Evolutionary conservation across 225 moss, liverwort and hornwort genomes (phyloP), one percentile per base, ranked within the genome.

Genomic region (Anthoceros angustus): DNA sequence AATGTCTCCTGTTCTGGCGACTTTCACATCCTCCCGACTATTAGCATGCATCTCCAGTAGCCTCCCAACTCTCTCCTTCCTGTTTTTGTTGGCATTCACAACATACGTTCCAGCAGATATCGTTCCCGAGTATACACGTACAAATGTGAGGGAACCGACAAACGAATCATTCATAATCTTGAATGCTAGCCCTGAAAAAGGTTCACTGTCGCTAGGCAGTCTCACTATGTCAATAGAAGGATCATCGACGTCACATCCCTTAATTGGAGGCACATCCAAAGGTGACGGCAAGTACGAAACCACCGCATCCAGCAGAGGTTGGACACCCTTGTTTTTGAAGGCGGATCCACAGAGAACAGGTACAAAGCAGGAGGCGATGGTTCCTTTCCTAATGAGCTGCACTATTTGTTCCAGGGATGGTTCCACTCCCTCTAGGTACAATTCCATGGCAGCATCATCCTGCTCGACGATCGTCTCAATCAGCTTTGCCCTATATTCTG

Each of bases 31-130:
- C 70, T 95, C 94, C 69, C 94, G 73, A 70, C 94, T 95, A 72
- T 95, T 95, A 63, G 94, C 94, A 66, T 95, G 94, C 94, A 95
- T 95, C 72, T 95, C 94, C 72, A 95, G 66, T 69, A 95, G 80
- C 6, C 94, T 87, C 40, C 94, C 94, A 21, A 95, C 83, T 64
- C 94, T 76, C 77, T 95, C 94, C 78, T 91, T 95, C 80, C 62
- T 86, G 62, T 83, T 82, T 70, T 95, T 95, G 73, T 95, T 95
- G 18, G 94, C 71, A 70, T 95, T 95, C 76, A 86, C 7, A 26
- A 85, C 88, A 43, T 95, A 95, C 6, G 89, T 95, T 26, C 94
- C 94, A 12, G 90, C 91, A 21, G 80, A 70, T 25, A 90, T 65
- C 40, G 78, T 75, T 61, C 94, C 94, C 65, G 90, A 91, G 48